A percentile compares a stretch with the other conserved stretches of the same genome.
phyloP scores from a whole-genome alignment of 148 eudicot species.

The Rhododendron molle region DNA sequence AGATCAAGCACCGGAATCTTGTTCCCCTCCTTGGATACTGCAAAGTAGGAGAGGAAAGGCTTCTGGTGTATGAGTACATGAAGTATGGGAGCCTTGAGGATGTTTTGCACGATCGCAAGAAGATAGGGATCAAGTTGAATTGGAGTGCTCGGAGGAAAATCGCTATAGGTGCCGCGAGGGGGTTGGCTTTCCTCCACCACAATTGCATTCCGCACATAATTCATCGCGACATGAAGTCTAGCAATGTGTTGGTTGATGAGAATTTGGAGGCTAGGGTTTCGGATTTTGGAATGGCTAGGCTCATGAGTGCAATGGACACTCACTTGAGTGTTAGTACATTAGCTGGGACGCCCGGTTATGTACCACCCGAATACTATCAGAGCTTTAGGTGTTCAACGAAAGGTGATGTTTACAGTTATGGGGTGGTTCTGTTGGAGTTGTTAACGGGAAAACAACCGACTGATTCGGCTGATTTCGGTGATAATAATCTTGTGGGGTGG shows the following conservation, averaged over 20 bases:
- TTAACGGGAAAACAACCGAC: slow-evolving; percentile 77
- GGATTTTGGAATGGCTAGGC: slow-evolving; percentile 95
- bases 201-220: slow-evolving; percentile 83
- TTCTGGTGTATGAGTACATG: slow-evolving; percentile 91
- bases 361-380: slow-evolving; percentile 84
- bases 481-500: slow-evolving; percentile 91
- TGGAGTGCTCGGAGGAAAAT: slow-evolving; percentile 77
- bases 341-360: slow-evolving; percentile 91
- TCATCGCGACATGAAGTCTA: slow-evolving; percentile 92
- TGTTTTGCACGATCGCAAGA: slow-evolving; percentile 60
- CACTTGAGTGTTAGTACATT: slow-evolving; percentile 88
- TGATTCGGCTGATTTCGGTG: slow-evolving; percentile 83
- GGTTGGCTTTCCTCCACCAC: slow-evolving; percentile 86
- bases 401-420: slow-evolving; percentile 92
- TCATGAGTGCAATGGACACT: slow-evolving; percentile 83
- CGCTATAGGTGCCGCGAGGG: slow-evolving; percentile 83
- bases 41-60: slow-evolving; percentile 87
- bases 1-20: slow-evolving; percentile 79
- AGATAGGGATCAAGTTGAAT: slow-evolving; percentile 55
- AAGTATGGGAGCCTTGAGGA: slow-evolving; percentile 83
- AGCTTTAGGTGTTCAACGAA: slow-evolving; percentile 69
- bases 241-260: slow-evolving; percentile 78
- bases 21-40: slow-evolving; percentile 87
- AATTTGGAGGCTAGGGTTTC: slow-evolving; percentile 78
- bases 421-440: slow-evolving; percentile 79